Base-by-base conservation (phyloP, 352 stramenopile species). In the Globisporangium yorkense region DNA sequence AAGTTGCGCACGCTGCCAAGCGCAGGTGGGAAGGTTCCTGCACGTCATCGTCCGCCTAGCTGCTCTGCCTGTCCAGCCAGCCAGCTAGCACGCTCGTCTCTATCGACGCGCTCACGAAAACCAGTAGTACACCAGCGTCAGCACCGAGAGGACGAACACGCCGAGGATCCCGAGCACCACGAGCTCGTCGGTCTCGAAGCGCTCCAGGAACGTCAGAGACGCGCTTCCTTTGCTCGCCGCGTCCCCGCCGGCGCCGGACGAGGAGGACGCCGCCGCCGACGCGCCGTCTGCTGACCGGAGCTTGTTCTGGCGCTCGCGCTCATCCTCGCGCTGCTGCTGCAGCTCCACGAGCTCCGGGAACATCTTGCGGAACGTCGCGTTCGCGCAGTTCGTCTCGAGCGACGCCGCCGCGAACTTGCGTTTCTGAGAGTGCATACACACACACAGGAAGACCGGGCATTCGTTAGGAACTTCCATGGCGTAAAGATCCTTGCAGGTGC, bases 291-390 rank as follows among this genome's bases (percentile, higher is more conserved):
- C 33, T 1, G 41, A 20, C 21, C 44, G 57, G 3, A 78, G 57
- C 58, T 78, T 70, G 31, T 61, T 62, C 31, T 74, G 52, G 15
- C 77, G 70, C 31, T 84, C 74, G 29, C 75, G 35, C 35, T 40
- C 35, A 7, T 40, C 35, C 27, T 82, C 68, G 18, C 74, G 74
- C 47, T 83, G 54, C 41, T 80, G 66, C 48, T 96, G 75, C 45
- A 95, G 63, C 47, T 83, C 77, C 37, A 97, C 86, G 15, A 97
- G 74, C 24, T 97, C 82, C 0, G 91, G 88, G 53, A 97, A 97
- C 7, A 97, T 63, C 65, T 88, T 84, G 49, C 84, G 67, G 61
- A 97, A 97, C 0, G 76, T 80, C 5, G 77, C 68, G 56, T 86
- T 89, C 51, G 62, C 74, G 59, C 77, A 87, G 70, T 97, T 97